A percentile compares a stretch with the other conserved stretches of the same genome.
Evolutionary conservation across 2,329 filamentous ascomycete species (phyloP).

Genomic region (Aspergillus sp.): DNA sequence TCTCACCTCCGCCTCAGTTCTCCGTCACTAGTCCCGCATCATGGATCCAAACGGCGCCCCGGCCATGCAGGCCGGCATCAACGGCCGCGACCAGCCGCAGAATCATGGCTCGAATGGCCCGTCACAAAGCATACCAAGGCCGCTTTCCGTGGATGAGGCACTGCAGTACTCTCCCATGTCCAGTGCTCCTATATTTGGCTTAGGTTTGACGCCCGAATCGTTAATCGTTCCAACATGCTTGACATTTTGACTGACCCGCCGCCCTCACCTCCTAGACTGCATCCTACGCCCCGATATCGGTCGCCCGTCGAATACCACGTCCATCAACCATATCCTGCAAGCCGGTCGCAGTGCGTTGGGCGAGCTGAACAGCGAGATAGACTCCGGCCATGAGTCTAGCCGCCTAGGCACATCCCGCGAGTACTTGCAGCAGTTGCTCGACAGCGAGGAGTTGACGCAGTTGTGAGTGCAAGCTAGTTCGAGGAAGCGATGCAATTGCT

Average conservation of each 20-base stretch:
- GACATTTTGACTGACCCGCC: too few species aligned
- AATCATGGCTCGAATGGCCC: slow-evolving; percentile 17
- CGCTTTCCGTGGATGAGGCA: slow-evolving; percentile 39
- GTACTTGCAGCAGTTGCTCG: slow-evolving; percentile 65
- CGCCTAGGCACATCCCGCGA: slow-evolving; percentile 62
- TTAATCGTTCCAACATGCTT: too few species aligned
- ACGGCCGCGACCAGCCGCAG: slow-evolving; percentile 22
- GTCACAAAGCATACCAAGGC: slow-evolving; percentile 20
- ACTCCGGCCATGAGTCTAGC: slow-evolving; percentile 49
- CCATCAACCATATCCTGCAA: slow-evolving; percentile 41
- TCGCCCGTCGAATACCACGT: slow-evolving; percentile 30
- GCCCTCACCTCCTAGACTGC: slow-evolving; percentile 30
- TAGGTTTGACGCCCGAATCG: slow-evolving; percentile 23
- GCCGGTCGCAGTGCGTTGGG: slow-evolving; percentile 48
- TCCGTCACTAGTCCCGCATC: slow-evolving; percentile 14
- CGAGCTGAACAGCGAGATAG: slow-evolving; percentile 61
- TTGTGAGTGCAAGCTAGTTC: slow-evolving; percentile 23
- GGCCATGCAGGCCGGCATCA: slow-evolving; percentile 35
- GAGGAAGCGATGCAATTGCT: slow-evolving; percentile 3
- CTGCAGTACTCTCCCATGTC: slow-evolving; percentile 43
- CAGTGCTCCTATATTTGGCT: slow-evolving; percentile 38
- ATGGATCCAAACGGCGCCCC: slow-evolving; percentile 34
- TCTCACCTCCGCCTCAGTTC: slow-evolving; percentile 14
- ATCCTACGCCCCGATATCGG: slow-evolving; percentile 35
- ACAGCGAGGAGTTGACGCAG: slow-evolving; percentile 51